Conservation (phyloP, 2,329 filamentous ascomycete species). For the Cytospora piceicola region DNA sequence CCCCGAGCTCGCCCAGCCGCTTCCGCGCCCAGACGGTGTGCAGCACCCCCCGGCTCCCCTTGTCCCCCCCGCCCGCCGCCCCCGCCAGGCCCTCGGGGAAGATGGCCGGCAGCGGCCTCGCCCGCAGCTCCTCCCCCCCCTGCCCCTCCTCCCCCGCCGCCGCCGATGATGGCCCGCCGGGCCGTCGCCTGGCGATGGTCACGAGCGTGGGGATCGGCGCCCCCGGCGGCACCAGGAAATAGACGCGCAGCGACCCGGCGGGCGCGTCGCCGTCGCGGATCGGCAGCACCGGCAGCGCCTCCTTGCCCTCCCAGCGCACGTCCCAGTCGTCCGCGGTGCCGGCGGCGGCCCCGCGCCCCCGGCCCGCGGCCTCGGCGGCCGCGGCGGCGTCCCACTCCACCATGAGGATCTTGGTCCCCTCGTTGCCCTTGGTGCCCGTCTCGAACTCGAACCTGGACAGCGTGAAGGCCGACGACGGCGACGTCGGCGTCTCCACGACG, state of each 20-base stretch:
- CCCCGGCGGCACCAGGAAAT: constrained; percentile 78
- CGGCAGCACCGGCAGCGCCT: constrained; percentile 61
- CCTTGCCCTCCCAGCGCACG: constrained; percentile 83
- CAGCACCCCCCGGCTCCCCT: constrained; percentile 78
- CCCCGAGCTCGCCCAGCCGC: constrained; percentile 72
- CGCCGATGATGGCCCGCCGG: no score
- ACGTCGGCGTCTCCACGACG: constrained; percentile 47
- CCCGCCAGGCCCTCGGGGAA: constrained; percentile 79
- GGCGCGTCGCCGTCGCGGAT: constrained; percentile 58
- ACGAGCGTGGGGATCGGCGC: constrained; percentile 73
- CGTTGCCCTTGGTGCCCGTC: constrained; percentile 68
- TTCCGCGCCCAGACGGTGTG: constrained; percentile 92
- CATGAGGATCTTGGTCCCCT: constrained; percentile 91
- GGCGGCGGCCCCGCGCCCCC: no score
- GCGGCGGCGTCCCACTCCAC: constrained; percentile 76
- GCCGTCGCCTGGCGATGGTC: constrained; percentile 65
- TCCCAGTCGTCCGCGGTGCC: constrained; percentile 61
- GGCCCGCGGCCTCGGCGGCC: constrained; percentile 12
- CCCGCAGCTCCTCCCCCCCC: constrained; percentile 60
- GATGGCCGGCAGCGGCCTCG: constrained; percentile 85
- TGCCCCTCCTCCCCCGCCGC: no score
- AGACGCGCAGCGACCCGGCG: constrained; percentile 64
- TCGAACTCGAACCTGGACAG: constrained; percentile 88
- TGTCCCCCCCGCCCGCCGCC: constrained; percentile 63
- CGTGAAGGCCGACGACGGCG: constrained; percentile 55